Base-by-base conservation (phyloP, 768 basidiomycete genomes). In the Calocera viscosa region DNA sequence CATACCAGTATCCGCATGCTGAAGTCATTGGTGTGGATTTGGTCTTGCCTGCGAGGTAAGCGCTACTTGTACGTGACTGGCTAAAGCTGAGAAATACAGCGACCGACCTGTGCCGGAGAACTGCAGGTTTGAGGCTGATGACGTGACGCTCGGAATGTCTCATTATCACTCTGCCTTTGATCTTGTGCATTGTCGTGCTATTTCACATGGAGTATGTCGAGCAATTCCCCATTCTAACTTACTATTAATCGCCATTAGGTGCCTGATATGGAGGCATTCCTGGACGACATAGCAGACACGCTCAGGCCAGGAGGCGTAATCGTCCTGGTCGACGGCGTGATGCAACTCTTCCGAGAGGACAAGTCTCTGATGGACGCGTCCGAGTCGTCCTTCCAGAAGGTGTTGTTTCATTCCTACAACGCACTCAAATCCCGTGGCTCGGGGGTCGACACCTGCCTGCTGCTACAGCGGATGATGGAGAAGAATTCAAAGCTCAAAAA, bases 21-120 rank as follows among this genome's bases (percentile, higher is more conserved):
- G 67, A 69, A 19, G 69, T 69, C 10, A 12, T 69, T 17, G 69
- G 69, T n/a, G 26, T 69, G 16, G 69, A 69, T 49, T 60, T 69
- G 3, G 69, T 67, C 10, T 43, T 65, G 11, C 68, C 65, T 33
- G 63, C 41, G 2, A 24, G 30, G 39, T 26, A 49, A n/a, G n/a
- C n/a, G n/a, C n/a, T n/a, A n/a, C n/a, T n/a, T 64, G 65, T 11
- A 19, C 24, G 43, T 39, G 11, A 8, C 41, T 34, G 11, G 3
- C 19, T 49, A 12, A 2, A 5, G 30, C 63, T 39, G 38, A 40
- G 19, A 22, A 40, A 16, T 17, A 53, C 22, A 33, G 32, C 7
- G 30, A 28, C 38, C 66, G 63, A 16, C 24, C 43, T 30, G 10
- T 63, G 14, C 34, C 39, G 12, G 0, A 34, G 12, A 63, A 28